These are phyloP conservation scores for Cystobasidium tubakii DNA, from an alignment of 768 basidiomycete species.

Conservation along the genomic window DNA sequence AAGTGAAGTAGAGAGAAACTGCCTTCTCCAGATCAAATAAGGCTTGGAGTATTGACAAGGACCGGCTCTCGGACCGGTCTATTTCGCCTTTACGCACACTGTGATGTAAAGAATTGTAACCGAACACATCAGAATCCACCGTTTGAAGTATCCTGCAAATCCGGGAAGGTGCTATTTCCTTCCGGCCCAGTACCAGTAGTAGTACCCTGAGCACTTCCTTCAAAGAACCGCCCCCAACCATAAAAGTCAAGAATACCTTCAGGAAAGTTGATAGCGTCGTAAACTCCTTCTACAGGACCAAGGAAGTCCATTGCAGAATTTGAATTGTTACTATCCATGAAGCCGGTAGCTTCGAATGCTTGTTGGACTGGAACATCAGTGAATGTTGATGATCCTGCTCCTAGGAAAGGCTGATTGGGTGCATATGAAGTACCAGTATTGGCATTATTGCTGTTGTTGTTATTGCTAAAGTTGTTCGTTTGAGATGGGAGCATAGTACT, in stretches of 20 bases:
- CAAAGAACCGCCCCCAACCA: constrained; percentile 6
- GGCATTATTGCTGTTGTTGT: background rate
- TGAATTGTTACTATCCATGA: constrained; percentile 21
- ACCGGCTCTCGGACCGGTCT: too few species aligned
- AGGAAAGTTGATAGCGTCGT: constrained; percentile 35
- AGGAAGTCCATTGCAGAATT: constrained; percentile 31
- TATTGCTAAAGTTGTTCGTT: background rate
- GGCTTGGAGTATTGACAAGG: too few species aligned
- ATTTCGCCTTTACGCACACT: too few species aligned
- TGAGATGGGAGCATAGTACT: background rate
- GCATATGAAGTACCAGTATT: background rate
- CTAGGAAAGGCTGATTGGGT: background rate
- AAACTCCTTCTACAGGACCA: constrained; percentile 24
- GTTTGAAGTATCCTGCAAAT: background rate
- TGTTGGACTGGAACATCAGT: constrained; percentile 19
- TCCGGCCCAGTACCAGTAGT: background rate
- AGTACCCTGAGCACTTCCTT: background rate
- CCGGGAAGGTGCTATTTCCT: background rate
- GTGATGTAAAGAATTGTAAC: too few species aligned
- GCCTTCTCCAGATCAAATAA: too few species aligned
- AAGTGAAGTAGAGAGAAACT: too few species aligned
- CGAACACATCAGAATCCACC: too few species aligned
- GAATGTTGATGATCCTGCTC: constrained; percentile 1
- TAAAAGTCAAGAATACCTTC: constrained; percentile 33
- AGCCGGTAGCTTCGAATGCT: constrained; percentile 28